phyloP scores from a whole-genome alignment of 352 stramenopile species.

The Globisporangium splendens region DNA sequence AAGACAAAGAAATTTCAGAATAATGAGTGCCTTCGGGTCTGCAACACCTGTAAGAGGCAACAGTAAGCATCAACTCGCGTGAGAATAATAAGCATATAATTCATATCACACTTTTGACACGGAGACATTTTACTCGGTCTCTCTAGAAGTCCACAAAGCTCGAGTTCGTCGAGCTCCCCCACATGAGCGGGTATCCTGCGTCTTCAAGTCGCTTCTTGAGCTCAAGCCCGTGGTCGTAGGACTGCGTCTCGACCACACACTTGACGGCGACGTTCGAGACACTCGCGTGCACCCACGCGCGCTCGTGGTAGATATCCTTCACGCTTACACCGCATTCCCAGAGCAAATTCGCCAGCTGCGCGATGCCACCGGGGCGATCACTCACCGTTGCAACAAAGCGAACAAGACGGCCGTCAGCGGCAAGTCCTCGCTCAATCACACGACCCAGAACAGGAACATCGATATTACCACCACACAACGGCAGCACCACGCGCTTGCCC shows the following conservation, averaged over 20 bases:
- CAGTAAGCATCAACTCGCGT: too few species aligned
- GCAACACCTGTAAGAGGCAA: too few species aligned
- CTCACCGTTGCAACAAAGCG: conserved; percentile 96
- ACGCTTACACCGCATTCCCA: conserved; percentile 88
- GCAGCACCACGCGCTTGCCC: conserved; percentile 93
- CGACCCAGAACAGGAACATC: conserved; percentile 94
- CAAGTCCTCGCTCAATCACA: conserved; percentile 95
- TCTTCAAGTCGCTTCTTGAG: conserved; percentile 84
- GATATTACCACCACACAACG: conserved; percentile 97
- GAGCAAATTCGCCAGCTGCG: conserved; percentile 88
- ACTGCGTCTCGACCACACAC: conserved; percentile 95
- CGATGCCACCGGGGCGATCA: conserved; percentile 94
- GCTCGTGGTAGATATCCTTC: conserved; percentile 98
- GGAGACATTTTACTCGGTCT: neutral
- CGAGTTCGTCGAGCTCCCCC: conserved; percentile 39
- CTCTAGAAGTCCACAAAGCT: conserved; percentile 23
- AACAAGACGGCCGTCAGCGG: conserved; percentile 95
- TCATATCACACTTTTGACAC: too few species aligned
- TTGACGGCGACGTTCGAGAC: conserved; percentile 96
- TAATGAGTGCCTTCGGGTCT: too few species aligned
- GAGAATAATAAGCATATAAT: too few species aligned
- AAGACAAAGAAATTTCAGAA: neutral
- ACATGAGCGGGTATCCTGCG: conserved; percentile 87
- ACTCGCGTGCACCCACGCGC: conserved; percentile 93
- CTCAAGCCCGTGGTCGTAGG: conserved; percentile 88